Conservation (phyloP, 2,329 filamentous ascomycete species). For the Plenodomus tracheiphilus region DNA sequence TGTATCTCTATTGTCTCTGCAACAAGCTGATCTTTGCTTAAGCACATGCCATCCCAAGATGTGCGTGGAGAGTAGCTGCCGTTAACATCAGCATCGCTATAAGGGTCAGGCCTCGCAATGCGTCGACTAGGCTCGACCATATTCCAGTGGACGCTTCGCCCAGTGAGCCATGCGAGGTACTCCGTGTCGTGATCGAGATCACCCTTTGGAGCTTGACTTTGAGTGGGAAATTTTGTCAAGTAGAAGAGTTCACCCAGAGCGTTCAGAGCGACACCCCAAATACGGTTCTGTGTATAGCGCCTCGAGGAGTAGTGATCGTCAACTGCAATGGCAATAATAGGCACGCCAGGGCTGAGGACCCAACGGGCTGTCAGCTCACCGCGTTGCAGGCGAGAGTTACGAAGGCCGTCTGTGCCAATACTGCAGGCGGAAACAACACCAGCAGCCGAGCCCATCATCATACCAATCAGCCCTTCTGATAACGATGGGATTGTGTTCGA, state of each 20-base stretch:
- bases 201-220: slow-evolving; percentile 54
- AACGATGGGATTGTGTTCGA: slow-evolving; percentile 69
- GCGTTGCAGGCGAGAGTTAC: slow-evolving; percentile 65
- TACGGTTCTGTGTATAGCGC: slow-evolving; percentile 68
- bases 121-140: slow-evolving; percentile 78
- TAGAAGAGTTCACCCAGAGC: slow-evolving; percentile 92
- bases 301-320: slow-evolving; percentile 80
- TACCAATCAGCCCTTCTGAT: slow-evolving; percentile 78
- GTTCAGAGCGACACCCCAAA: slow-evolving; percentile 94
- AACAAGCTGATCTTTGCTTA: slow-evolving; percentile 69
- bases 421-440: slow-evolving; percentile 84
- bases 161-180: slow-evolving; percentile 76
- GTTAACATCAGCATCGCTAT: slow-evolving; percentile 64
- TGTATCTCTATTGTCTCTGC: slow-evolving; percentile 84
- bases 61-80: slow-evolving; percentile 81
- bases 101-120: slow-evolving; percentile 70
- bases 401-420: slow-evolving; percentile 64
- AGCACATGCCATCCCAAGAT: slow-evolving; percentile 71
- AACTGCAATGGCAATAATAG: slow-evolving; percentile 79
- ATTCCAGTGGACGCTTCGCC: slow-evolving; percentile 78
- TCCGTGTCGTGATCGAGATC: slow-evolving; percentile 58
- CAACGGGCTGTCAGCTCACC: slow-evolving; percentile 85
- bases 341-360: slow-evolving; percentile 89
- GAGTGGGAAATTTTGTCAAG: slow-evolving; percentile 69
- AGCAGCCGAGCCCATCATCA: slow-evolving; percentile 80